Percentiles rank a stretch among this genome's conserved stretches.
These are phyloP conservation scores for Groenewaldozyma auringiensis DNA, from an alignment of 1,139 yeast species.

Conservation along the genomic window DNA sequence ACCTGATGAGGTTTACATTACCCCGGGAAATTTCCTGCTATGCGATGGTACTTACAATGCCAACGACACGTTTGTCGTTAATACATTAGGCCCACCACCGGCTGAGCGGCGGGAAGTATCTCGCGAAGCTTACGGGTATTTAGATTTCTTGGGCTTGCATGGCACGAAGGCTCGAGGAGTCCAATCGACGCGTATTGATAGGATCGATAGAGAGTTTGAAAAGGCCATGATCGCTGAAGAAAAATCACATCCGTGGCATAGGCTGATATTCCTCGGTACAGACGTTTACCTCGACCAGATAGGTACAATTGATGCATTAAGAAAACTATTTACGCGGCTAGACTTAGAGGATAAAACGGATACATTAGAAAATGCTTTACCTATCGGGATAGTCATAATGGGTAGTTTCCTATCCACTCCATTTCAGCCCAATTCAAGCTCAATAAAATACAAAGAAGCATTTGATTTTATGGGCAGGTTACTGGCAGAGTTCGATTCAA, in stretches of 20 bases:
- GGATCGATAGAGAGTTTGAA: constrained; percentile 54
- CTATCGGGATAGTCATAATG: constrained; percentile 51
- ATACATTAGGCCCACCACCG: constrained; percentile 80
- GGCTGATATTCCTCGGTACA: constrained; percentile 63
- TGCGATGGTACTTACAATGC: constrained; percentile 76
- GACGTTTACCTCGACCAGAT: constrained; percentile 60
- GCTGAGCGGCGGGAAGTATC: constrained; percentile 66
- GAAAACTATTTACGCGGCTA: constrained; percentile 48
- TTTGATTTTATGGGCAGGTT: constrained; percentile 65
- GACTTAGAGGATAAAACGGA: constrained; percentile 35
- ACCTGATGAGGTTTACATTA: constrained; percentile 60
- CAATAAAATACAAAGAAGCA: constrained; percentile 53
- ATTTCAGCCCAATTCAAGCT: constrained; percentile 42
- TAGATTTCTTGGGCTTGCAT: constrained; percentile 73
- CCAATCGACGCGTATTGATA: constrained; percentile 28
- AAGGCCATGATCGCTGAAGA: constrained; percentile 52
- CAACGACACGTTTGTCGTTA: constrained; percentile 59
- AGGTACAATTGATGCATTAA: constrained; percentile 51
- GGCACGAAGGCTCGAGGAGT: constrained; percentile 20
- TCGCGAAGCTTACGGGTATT: constrained; percentile 63
- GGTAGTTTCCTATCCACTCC: constrained; percentile 72
- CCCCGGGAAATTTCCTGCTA: constrained; percentile 71
- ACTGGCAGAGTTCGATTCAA: constrained; percentile 41
- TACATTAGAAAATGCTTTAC: constrained; percentile 36
- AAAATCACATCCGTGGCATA: constrained; percentile 46